Evolutionary conservation across 2,329 filamentous ascomycete species (phyloP), one percentile per base, ranked within the genome.

Genomic region (Fusarium lateritium): DNA sequence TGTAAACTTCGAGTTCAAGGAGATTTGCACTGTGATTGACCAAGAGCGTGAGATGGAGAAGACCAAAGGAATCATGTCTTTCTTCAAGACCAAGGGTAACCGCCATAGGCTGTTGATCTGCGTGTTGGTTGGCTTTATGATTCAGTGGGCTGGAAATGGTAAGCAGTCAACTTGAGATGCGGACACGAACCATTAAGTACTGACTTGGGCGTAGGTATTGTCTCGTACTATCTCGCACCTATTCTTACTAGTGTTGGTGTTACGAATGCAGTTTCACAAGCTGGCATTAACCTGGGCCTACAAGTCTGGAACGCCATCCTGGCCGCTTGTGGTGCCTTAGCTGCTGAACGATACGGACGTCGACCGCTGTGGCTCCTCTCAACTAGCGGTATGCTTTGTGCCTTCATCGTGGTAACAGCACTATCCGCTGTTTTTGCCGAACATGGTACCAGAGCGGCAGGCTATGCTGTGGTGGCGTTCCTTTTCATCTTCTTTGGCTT

Each of bases 21-120:
- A 88, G 71, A 87, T 87, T 60, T 80, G 80, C 55, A 81, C 83
- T 28, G 85, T 83, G 1, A 78, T 86, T 33, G 76, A 78, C 34
- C 68, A 84, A 26, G 85, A 86, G 67, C 62, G 62, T n/a, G 68
- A 75, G 19, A 63, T 57, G n/a, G 52, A 51, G 33, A 85, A 65
- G 19, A 78, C 76, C 8, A 79, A 76, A 1, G 81, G 83, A 0
- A 81, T 85, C 56, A 75, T 73, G 33, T 72, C 76, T n/a, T 78
- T 84, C 64, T 71, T 85, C 34, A 79, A 81, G 68, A 71, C 75
- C 0, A 78, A 76, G 21, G 82, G 70, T 0, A 65, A 65, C 43
- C 53, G 62, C 13, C 63, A 65, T 24, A 61, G 70, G 6, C 51
- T 73, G 11, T 50, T 70, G 39, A 69, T 72, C 24, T 68, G 65